Conservation (phyloP, 371 early-diverging fungal genomes). For the Mortierella sp. region DNA sequence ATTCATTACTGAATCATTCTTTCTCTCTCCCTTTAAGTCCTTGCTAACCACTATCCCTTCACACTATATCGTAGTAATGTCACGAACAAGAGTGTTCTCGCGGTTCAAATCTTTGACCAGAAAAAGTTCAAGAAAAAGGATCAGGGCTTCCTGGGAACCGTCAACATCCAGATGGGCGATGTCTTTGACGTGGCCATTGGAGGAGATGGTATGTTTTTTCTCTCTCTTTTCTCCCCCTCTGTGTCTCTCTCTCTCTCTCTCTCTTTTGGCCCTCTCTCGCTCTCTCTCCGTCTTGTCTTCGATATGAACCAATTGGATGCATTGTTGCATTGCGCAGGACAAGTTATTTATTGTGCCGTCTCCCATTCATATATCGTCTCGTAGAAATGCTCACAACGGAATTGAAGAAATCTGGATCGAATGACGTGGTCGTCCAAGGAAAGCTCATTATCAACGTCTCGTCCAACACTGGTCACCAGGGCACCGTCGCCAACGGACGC, state of each 20-base stretch:
- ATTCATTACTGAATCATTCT: not conserved
- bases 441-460: constrained; percentile 81
- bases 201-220: constrained; percentile 72
- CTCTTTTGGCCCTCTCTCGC: not conserved
- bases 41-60: not conserved
- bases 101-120: constrained; percentile 97
- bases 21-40: not conserved
- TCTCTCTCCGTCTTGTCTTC: not conserved
- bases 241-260: constrained; percentile 11
- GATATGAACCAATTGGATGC: not conserved
- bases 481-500: constrained; percentile 57
- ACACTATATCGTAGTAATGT: constrained; percentile 66
- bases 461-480: constrained; percentile 66
- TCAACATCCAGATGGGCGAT: constrained; percentile 86
- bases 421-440: constrained; percentile 86
- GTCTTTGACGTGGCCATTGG: constrained; percentile 83
- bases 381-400: constrained; percentile 90
- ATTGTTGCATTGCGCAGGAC: not conserved
- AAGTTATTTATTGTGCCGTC: not conserved
- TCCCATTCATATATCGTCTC: constrained; percentile 8
- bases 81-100: constrained; percentile 81
- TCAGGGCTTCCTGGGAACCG: constrained; percentile 96
- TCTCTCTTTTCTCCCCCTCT: not conserved
- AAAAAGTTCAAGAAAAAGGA: constrained; percentile 94
- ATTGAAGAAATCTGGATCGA: constrained; percentile 84